Evolutionary conservation across 352 stramenopile genomes (phyloP), one percentile per base, ranked within the genome.

Genomic region (Globisporangium canariense): DNA sequence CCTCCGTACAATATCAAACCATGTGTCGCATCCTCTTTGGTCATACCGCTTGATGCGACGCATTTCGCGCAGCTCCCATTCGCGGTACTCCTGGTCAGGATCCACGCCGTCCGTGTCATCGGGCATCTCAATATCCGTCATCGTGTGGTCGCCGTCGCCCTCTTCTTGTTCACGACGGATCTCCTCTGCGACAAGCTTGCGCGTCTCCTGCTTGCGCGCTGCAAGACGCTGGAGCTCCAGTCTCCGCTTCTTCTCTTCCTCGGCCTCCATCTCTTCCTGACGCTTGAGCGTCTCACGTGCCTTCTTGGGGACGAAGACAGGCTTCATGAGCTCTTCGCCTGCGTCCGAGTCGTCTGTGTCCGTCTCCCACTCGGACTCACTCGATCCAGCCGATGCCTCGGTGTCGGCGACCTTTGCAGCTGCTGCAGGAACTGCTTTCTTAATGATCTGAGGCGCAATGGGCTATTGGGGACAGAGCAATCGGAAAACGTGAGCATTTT

Each of bases 41-140:
- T 25, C 22, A 25, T 25, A 93, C 86, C 90, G 71, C 71, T 97
- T 96, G 58, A 98, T 88, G 11, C 96, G 86, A 18, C 84, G 78
- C 78, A 99, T 89, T 74, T 99, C 96, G 18, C 96, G 85, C 59
- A 98, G 69, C 66, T 98, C 90, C 96, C 96, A 99, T 56, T 94
- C 89, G 13, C 95, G 74, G 55, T 97, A 98, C 60, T 98, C 92
- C 58, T 93, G 78, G 32, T 93, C 83, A 3, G 97, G 88, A 56
- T 97, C 81, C 30, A 96, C n/a, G 25, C 86, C 79, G 62, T 97
- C 89, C 62, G 87, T 94, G 50, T 97, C 89, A 64, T 98, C 86
- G 1, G 87, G 85, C 84, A 97, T 97, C 36, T 97, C 86, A 8
- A 73, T 78, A 58, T 97, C 89, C 3, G 85, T 97, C 40, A 64